Base-by-base conservation (phyloP, 78 protist genomes). In the Acrasis kona region DNA sequence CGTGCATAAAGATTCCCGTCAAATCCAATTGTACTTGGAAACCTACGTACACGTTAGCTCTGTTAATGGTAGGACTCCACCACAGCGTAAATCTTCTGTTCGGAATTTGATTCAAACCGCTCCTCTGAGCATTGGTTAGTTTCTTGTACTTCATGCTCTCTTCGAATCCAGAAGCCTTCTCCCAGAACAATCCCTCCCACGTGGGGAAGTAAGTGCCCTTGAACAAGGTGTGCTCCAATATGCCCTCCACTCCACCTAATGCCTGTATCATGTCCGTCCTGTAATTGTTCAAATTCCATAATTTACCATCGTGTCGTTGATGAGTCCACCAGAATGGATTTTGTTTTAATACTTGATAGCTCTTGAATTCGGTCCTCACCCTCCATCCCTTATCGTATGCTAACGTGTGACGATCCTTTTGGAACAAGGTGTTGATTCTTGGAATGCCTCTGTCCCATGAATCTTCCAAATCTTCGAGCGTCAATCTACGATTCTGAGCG, bases 41-140 rank as follows among this genome's bases (percentile, higher is more conserved):
- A 39, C 98, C 99, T 30, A 96, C 97, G 87, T 97, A 97, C 5
- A 97, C 99, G 80, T 96, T 96, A 73, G 98, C 96, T 27, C 99
- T 83, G 77, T 98, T 98, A 93, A 98, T 97, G n/a, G 99, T 98
- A 41, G 99, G 99, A 40, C 99, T 95, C 99, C 99, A 98, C 99
- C 99, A 98, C 38, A 98, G 92, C 35, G 99, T 97, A 85, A 98
- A 98, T 39, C 99, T 91, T 4, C 99, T 89, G 89, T 98, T 98
- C 42, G 99, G 99, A 72, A 99, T 96, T 88, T 98, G 99, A 84
- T 91, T 97, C 40, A 99, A 84, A 88, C 99, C 99, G 8, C 93
- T 79, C 35, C 99, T 85, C 90, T 98, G 99, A 7, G 99, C 99
- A 75, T 97, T 95, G 36, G 99, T 99, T 5, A 99, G 90, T 87